Evolutionary conservation across 2,329 filamentous ascomycete genomes (phyloP).

Genomic region (Microdochium trichocladiopsis): DNA sequence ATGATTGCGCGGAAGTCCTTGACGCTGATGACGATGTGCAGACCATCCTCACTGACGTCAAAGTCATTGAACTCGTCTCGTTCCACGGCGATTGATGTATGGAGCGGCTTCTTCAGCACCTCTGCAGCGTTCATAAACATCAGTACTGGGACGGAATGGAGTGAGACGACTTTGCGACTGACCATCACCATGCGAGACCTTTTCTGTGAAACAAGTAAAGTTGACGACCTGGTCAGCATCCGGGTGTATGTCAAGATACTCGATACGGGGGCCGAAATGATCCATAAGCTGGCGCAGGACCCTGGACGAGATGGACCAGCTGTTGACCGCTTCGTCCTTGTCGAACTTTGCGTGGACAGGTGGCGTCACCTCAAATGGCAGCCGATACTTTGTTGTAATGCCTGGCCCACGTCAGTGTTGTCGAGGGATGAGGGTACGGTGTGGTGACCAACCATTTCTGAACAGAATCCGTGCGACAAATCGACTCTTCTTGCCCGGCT

Average conservation of each 20-base stretch:
- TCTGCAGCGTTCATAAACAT: slow-evolving; percentile 35
- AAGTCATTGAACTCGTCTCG: slow-evolving; percentile 72
- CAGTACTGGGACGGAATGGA: slow-evolving; percentile 1
- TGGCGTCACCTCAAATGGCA: slow-evolving; percentile 68
- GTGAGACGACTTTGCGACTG: slow-evolving; percentile 5
- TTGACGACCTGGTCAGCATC: slow-evolving; percentile 66
- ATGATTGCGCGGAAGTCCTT: slow-evolving; percentile 79
- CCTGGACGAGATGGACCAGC: slow-evolving; percentile 66
- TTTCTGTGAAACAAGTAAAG: slow-evolving; percentile 78
- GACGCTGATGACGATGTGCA: slow-evolving; percentile 75
- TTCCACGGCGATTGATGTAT: slow-evolving; percentile 72
- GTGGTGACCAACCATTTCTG: slow-evolving; percentile 49
- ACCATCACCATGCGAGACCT: slow-evolving; percentile 63
- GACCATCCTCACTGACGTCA: slow-evolving; percentile 58
- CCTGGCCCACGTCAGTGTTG: slow-evolving; percentile 31
- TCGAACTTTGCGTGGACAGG: slow-evolving; percentile 73
- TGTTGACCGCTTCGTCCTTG: slow-evolving; percentile 55
- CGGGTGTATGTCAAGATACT: slow-evolving; percentile 72
- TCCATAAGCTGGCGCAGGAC: slow-evolving; percentile 71
- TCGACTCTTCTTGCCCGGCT: slow-evolving; percentile 62
- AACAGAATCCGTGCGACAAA: slow-evolving; percentile 69
- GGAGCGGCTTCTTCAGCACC: slow-evolving; percentile 71
- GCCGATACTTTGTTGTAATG: slow-evolving; percentile 68
- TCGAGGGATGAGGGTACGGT: not conserved
- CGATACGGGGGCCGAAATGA: slow-evolving; percentile 73